Conservation (phyloP, 2,329 filamentous ascomycete genomes). For the Rosellinia necatrix region DNA sequence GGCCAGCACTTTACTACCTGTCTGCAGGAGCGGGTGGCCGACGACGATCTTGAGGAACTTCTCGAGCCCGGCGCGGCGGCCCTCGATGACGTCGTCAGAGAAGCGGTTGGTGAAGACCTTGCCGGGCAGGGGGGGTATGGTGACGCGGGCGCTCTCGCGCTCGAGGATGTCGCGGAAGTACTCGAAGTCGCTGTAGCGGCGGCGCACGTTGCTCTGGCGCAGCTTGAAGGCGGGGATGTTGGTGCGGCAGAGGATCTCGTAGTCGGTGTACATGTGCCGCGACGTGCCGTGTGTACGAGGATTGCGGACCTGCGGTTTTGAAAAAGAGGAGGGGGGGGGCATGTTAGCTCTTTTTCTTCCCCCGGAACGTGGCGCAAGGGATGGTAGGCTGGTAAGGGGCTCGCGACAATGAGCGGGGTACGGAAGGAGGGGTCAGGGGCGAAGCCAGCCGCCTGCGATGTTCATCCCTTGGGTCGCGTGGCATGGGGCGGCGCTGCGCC, state of each 20-base stretch:
- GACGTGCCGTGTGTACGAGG: conserved; percentile 94
- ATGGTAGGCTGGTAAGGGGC: too few species aligned
- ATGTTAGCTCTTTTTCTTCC: too few species aligned
- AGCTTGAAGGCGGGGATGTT: conserved; percentile 99
- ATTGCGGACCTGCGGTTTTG: conserved; percentile 73
- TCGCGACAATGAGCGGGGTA: too few species aligned
- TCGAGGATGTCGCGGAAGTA: conserved; percentile 98
- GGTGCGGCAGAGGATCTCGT: conserved; percentile 96
- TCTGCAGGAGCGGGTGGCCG: conserved; percentile 94
- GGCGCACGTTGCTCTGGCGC: conserved; percentile 82
- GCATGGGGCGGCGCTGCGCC: too few species aligned
- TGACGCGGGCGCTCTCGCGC: conserved; percentile 90
- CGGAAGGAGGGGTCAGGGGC: too few species aligned
- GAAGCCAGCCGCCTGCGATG: too few species aligned
- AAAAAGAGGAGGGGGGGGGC: too few species aligned
- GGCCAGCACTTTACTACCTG: conserved; percentile 93
- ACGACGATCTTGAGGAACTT: conserved; percentile 97
- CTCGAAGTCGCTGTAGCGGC: conserved; percentile 97
- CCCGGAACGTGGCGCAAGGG: too few species aligned
- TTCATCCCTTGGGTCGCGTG: too few species aligned
- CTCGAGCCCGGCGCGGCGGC: conserved; percentile 86
- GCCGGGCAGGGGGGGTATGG: conserved; percentile 91
- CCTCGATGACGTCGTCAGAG: conserved; percentile 97
- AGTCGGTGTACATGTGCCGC: conserved; percentile 97
- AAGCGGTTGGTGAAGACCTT: conserved; percentile 99